phyloP scores from a whole-genome alignment of 352 stramenopile species.

The Phytopythium helicoides region DNA sequence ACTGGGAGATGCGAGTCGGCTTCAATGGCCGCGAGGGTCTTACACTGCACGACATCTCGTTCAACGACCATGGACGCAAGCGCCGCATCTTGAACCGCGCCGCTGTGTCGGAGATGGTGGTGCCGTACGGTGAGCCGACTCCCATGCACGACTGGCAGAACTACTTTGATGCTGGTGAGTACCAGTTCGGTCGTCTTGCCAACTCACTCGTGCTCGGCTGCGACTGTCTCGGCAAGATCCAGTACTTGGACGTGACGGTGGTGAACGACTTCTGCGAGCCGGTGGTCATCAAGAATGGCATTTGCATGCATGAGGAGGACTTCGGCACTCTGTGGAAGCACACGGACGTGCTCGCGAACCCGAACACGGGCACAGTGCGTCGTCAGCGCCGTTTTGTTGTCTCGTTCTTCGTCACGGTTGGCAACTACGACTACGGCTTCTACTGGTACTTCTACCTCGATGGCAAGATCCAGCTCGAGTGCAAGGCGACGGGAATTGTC shows the following conservation, averaged over 20 bases:
- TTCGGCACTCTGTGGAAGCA: constrained; percentile 81
- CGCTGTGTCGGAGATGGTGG: constrained; percentile 83
- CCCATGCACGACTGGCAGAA: constrained; percentile 77
- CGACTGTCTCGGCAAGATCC: constrained; percentile 81
- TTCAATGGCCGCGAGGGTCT: constrained; percentile 86
- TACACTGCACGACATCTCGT: constrained; percentile 68
- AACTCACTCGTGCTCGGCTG: constrained; percentile 82
- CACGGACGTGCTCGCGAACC: constrained; percentile 36
- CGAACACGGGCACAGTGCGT: constrained; percentile 38
- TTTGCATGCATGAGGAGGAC: constrained; percentile 88
- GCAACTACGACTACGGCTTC: constrained; percentile 87
- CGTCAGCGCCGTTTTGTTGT: constrained; percentile 73
- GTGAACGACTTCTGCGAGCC: constrained; percentile 53
- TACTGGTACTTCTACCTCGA: constrained; percentile 77
- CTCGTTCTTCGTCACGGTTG: constrained; percentile 81
- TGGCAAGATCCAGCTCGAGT: constrained; percentile 77
- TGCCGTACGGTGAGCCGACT: constrained; percentile 76
- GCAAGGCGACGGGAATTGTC: constrained; percentile 79
- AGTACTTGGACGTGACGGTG: constrained; percentile 79
- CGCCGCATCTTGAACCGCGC: constrained; percentile 64
- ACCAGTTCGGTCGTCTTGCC: constrained; percentile 70
- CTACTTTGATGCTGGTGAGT: constrained; percentile 86
- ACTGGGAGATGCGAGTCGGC: constrained; percentile 81
- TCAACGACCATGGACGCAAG: constrained; percentile 23
- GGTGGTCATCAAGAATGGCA: constrained; percentile 49